A percentile compares a stretch with the other conserved stretches of the same genome.
Conservation (phyloP, 371 early-diverging fungal species). For the Funneliformis caledonium region DNA sequence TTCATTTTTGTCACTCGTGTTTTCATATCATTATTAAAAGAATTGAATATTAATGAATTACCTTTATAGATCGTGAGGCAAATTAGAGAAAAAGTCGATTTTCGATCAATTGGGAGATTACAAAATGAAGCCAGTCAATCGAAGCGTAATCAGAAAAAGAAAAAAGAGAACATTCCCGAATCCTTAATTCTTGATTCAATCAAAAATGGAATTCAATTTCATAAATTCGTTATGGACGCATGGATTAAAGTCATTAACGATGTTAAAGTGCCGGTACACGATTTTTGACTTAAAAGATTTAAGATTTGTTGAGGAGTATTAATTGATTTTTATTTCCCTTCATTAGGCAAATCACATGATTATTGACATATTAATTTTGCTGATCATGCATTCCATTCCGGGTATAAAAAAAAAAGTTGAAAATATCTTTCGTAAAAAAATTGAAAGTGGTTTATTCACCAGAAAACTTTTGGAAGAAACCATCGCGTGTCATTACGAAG, state of each 20-base stretch:
- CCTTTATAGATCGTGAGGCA: conserved; percentile 52
- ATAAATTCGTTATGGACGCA: conserved; percentile 71
- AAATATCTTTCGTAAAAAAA: conserved; percentile 59
- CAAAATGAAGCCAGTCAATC: conserved; percentile 40
- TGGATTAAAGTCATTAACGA: conserved; percentile 71
- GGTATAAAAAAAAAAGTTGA: conserved; percentile 72
- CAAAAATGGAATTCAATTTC: conserved; percentile 67
- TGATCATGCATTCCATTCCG: conserved; percentile 69
- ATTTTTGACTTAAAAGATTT: background rate
- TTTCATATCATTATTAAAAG: background rate
- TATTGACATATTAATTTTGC: conserved; percentile 69
- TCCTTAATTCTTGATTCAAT: conserved; percentile 72
- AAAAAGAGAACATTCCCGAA: conserved; percentile 53
- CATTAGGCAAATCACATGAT: conserved; percentile 38
- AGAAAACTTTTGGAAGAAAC: conserved; percentile 57
- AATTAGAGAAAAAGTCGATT: conserved; percentile 62
- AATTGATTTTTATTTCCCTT: background rate
- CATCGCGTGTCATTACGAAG: conserved; percentile 56
- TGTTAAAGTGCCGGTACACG: conserved; percentile 46
- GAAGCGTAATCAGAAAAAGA: conserved; percentile 19
- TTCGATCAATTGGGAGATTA: conserved; percentile 56
- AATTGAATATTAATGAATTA: background rate
- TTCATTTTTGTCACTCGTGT: background rate
- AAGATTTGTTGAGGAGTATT: conserved; percentile 7
- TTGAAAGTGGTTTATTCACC: conserved; percentile 57